phyloP scores from a whole-genome alignment of 176 grass and related monocot species.

The Phoenix roebelenii region DNA sequence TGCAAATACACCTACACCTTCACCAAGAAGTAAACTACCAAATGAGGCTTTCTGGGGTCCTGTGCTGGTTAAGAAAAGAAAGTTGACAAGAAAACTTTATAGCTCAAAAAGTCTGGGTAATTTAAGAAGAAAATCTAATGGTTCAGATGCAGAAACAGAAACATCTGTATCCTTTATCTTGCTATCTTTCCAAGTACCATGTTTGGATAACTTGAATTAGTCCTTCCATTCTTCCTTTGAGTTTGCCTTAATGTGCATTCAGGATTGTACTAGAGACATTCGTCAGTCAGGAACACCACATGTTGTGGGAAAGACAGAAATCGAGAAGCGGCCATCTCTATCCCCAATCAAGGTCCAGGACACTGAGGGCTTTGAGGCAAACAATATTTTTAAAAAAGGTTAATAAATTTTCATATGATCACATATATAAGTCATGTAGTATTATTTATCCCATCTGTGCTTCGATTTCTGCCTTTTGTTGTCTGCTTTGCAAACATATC shows the following conservation, averaged over 20 bases:
- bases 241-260: constrained; percentile 19
- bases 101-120: constrained; percentile 30
- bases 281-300: not conserved
- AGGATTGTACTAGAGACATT: constrained; percentile 28
- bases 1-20: constrained; percentile 21
- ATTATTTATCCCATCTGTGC: too few relatives aligned
- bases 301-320: constrained; percentile 18
- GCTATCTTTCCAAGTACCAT: constrained; percentile 1
- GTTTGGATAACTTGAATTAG: too few relatives aligned
- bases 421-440: too few relatives aligned
- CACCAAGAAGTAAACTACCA: constrained; percentile 31
- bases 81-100: constrained; percentile 4
- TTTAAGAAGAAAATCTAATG: constrained; percentile 36
- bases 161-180: constrained; percentile 48
- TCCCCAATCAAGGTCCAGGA: constrained; percentile 16
- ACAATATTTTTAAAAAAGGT: constrained; percentile 27
- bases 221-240: not conserved
- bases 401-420: not conserved
- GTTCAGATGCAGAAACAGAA: constrained; percentile 42
- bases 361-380: constrained; percentile 7
- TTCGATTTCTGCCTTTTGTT: too few relatives aligned
- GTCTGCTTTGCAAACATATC: too few relatives aligned
- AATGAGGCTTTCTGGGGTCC: constrained; percentile 30
- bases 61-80: constrained; percentile 5
- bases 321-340: constrained; percentile 9